Evolutionary conservation across 805 yeast species (phyloP), one percentile per base, ranked within the genome.

Genomic region (Metschnikowia kunwiensis): DNA sequence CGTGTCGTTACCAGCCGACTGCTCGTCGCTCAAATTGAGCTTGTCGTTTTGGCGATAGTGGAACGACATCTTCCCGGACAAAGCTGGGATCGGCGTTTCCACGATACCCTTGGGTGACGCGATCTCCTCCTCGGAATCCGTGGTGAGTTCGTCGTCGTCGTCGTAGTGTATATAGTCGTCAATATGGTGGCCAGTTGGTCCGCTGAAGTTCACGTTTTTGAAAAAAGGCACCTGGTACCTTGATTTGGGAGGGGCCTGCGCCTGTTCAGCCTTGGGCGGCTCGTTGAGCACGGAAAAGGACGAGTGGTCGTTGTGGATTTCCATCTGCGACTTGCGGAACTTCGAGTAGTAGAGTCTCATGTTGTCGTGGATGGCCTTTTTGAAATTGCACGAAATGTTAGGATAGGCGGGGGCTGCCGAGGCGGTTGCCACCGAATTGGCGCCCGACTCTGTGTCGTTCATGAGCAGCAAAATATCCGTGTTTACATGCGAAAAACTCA

Each of bases 301-400:
- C 28, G 61, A 58, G 41, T 61, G 51, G 40, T 57, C 63, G 40
- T 57, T 56, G 42, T 60, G 60, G 34, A 57, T 50, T 31, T 57
- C 65, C 36, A 59, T 54, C n/a, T 57, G 65, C 26, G 53, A 50
- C 37, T 50, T 53, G 31, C 53, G 49, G 31, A 47, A 47, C 18
- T 47, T 44, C 9, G 59, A 43, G 33, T 64, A 61, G 41, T 63
- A 60, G 19, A 53, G 52, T 24, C 63, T 54, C 30, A 67, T 52
- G 37, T 63, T 65, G 25, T 65, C 73, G 37, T 65, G 62, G 37
- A 66, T 50, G 27, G 63, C 58, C 50, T 64, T 58, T 19, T 61
- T 57, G 45, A 65, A 63, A 42, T 63, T 62, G 32, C 56, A 53
- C 4, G 62, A 51, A 22, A 48, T 38, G 34, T 43, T 49, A 3